Base-by-base conservation (phyloP, 768 basidiomycete species). In the Leccinum rimulosum region DNA sequence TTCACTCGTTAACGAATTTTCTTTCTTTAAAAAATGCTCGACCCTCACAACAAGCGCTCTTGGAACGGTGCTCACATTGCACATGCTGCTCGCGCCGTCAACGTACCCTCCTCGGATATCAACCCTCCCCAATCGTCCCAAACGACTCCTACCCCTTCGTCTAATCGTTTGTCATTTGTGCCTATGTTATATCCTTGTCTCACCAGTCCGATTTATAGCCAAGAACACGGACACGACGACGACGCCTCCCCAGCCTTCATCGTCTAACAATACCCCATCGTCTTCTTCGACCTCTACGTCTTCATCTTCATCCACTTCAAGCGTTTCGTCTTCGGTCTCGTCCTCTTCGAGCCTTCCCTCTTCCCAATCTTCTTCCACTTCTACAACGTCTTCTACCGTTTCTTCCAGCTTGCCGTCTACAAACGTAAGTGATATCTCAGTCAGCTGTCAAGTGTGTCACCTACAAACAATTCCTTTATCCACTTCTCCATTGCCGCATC, bases 1-100 rank as follows among this genome's bases (percentile, higher is more conserved):
- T 33, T 57, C 71, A 48, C 56, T 74, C 69, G 2, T 73, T 68
- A n/a, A 68, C 62, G 58, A 35, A 64, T 31, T 52, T 25, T 8
- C 43, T 10, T 56, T 53, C 5, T 22, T 36, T 38, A 4, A 25
- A 25, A 57, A 50, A 70, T 67, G 60, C 59, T 57, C 43, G 40
- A 61, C 53, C 56, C 59, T 59, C 36, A 60, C 27, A 50, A 73
- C 51, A 67, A 54, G 49, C 71, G 64, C 10, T 35, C 57, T 5
- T 60, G 50, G 6, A 51, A 55, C 17, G 58, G 51, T 17, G 53
- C 55, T 25, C 63, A 63, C 52, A 58, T n/a, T 11, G 14, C 7
- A 54, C 38, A 64, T 0, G 61, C 38, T 36, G 66, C 55, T 33
- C 68, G 68, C 3, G 48, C 1, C n/a, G n/a, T 11, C 53, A 51